Percentiles rank a stretch among this genome's conserved stretches.
phyloP scores from a whole-genome alignment of 495 filamentous ascomycete species.

The Penicillium parvum region DNA sequence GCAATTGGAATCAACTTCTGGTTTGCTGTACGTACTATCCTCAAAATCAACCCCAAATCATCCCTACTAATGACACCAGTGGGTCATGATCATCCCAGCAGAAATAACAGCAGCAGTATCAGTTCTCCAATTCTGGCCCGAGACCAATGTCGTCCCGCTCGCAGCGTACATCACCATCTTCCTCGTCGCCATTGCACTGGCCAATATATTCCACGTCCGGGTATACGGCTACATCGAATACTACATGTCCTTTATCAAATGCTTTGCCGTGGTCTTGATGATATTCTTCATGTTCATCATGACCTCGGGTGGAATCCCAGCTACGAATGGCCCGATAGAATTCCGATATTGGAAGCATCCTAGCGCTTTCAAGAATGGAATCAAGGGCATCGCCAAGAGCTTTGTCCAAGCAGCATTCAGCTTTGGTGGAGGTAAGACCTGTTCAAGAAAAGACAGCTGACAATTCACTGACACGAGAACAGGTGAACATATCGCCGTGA shows the following conservation, averaged over 20 bases:
- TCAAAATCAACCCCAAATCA: neutral
- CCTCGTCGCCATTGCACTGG: slow-evolving; percentile 14
- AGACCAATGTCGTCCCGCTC: slow-evolving; percentile 19
- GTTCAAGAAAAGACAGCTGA: neutral
- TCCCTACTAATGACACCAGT: slow-evolving; percentile 9
- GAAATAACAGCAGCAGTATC: slow-evolving; percentile 29
- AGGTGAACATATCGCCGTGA: slow-evolving; percentile 29
- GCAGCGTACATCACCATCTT: slow-evolving; percentile 30
- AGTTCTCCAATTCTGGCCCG: slow-evolving; percentile 26
- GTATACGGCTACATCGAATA: slow-evolving; percentile 28
- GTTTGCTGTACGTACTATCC: slow-evolving; percentile 19
- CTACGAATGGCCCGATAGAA: slow-evolving; percentile 24
- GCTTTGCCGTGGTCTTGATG: slow-evolving; percentile 22
- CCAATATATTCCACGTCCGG: slow-evolving; percentile 23
- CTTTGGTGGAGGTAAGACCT: slow-evolving; percentile 23
- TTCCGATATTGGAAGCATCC: slow-evolving; percentile 28
- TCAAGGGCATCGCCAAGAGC: slow-evolving; percentile 28
- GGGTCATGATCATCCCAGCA: slow-evolving; percentile 31
- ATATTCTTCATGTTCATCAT: slow-evolving; percentile 34
- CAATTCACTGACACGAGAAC: neutral
- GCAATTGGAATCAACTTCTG: slow-evolving; percentile 31
- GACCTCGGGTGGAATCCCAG: slow-evolving; percentile 28
- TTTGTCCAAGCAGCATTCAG: slow-evolving; percentile 29
- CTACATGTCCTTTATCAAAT: slow-evolving; percentile 29
- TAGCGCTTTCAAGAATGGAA: slow-evolving; percentile 29